phyloP scores from a whole-genome alignment of 1,139 yeast species.

The Magnusiomyces suaveolens region DNA sequence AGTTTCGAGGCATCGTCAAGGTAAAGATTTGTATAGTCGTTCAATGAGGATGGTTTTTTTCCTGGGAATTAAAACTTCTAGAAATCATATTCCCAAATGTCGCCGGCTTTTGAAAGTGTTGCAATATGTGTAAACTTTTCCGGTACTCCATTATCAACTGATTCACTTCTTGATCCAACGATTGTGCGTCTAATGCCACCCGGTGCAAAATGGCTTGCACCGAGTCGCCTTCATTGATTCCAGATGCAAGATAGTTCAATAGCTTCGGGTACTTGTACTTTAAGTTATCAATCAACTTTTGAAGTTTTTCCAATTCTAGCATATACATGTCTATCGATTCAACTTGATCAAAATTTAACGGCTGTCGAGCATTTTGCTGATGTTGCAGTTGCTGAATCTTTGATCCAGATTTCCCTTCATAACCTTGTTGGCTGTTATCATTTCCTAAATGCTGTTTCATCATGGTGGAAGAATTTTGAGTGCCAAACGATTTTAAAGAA shows the following conservation, averaged over 20 bases:
- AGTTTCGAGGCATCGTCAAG: no score
- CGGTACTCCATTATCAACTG: not conserved
- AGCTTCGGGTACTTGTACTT: not conserved
- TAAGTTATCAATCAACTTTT: not conserved
- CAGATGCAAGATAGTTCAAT: not conserved
- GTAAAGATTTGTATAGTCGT: no score
- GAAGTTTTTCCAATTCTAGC: not conserved
- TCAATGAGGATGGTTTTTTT: not conserved
- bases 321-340: not conserved
- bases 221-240: not conserved
- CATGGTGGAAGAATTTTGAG: no score
- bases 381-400: no score
- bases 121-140: not conserved
- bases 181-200: not conserved
- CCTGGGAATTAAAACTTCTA: not conserved
- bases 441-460: no score
- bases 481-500: no score
- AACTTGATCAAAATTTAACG: not conserved
- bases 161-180: not conserved
- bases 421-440: no score
- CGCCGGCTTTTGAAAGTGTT: not conserved
- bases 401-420: no score
- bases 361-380: not conserved
- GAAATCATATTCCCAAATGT: not conserved
- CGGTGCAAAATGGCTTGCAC: not conserved